These are phyloP conservation scores for Mallotus japonicus DNA, from an alignment of 441 rosid genomes.

Conservation along the genomic window DNA sequence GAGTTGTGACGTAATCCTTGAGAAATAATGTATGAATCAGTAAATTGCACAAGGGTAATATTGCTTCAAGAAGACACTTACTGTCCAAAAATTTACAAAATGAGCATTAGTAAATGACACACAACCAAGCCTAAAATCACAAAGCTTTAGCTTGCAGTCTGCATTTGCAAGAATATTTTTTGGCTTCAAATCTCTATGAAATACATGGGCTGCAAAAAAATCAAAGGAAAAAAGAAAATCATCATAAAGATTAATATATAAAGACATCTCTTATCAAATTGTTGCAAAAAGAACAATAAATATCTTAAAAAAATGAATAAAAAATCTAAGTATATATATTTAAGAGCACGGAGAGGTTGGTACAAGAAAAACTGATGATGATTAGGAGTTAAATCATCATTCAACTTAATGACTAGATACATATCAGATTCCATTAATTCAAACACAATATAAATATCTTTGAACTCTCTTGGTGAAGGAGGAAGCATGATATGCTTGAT, in stretches of 20 bases:
- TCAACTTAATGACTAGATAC: constrained; percentile 92
- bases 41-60: no score
- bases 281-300: no score
- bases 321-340: no score
- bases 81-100: no score
- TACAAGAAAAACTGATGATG: constrained; percentile 94
- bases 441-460: constrained; percentile 88
- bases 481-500: no score
- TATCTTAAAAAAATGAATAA: no score
- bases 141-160: constrained; percentile 96
- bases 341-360: constrained; percentile 95
- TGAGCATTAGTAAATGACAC: no score
- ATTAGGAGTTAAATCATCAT: constrained; percentile 84
- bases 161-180: constrained; percentile 98
- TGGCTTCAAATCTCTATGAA: constrained; percentile 96
- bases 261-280: no score
- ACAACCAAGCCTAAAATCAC: constrained; percentile 97
- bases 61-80: no score
- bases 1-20: constrained; percentile 98
- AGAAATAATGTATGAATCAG: no score
- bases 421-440: constrained; percentile 97
- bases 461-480: constrained; percentile 70
- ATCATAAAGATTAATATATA: no score
- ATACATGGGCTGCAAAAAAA: constrained; percentile 81
- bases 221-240: no score